A percentile compares a stretch with the other conserved stretches of the same genome.
Conservation (phyloP, 495 filamentous ascomycete genomes). For the Aspergillus avenaceus region DNA sequence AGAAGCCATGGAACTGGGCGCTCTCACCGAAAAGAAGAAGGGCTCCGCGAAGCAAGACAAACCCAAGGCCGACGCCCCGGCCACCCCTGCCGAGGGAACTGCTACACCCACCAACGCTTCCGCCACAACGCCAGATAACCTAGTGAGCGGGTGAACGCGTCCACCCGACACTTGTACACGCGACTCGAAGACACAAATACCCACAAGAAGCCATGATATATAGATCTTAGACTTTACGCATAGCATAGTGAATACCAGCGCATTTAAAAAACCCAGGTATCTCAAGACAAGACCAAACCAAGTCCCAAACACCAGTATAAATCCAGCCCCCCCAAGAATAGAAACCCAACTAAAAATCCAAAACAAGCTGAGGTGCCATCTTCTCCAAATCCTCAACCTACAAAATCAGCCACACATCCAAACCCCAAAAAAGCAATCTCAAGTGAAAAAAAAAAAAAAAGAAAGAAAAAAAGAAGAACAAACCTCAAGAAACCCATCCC, state of each 20-base stretch:
- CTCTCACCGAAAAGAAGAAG: constrained; percentile 62
- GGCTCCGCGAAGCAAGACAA: constrained; percentile 22
- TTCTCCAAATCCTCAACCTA: constrained; percentile 77
- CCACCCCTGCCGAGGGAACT: constrained; percentile 12
- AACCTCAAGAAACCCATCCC: constrained; percentile 72
- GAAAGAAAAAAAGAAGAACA: constrained; percentile 18
- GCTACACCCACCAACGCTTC: constrained; percentile 15
- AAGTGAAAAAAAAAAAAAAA: background rate
- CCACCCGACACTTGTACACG: background rate
- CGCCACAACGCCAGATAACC: constrained; percentile 27
- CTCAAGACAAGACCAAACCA: background rate
- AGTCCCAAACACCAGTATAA: constrained; percentile 1
- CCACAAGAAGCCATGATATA: background rate
- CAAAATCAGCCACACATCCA: too few relatives aligned
- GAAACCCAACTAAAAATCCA: constrained; percentile 65
- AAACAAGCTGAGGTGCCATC: constrained; percentile 77
- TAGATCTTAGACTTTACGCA: background rate
- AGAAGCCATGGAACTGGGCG: constrained; percentile 80
- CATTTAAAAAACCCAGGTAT: constrained; percentile 1
- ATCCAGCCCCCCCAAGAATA: background rate
- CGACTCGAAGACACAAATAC: background rate
- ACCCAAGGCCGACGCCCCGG: constrained; percentile 10
- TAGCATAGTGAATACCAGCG: background rate
- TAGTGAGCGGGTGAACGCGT: constrained; percentile 36
- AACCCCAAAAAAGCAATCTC: background rate